Conservation (phyloP, 495 filamentous ascomycete species). For the Xylaria longipes region DNA sequence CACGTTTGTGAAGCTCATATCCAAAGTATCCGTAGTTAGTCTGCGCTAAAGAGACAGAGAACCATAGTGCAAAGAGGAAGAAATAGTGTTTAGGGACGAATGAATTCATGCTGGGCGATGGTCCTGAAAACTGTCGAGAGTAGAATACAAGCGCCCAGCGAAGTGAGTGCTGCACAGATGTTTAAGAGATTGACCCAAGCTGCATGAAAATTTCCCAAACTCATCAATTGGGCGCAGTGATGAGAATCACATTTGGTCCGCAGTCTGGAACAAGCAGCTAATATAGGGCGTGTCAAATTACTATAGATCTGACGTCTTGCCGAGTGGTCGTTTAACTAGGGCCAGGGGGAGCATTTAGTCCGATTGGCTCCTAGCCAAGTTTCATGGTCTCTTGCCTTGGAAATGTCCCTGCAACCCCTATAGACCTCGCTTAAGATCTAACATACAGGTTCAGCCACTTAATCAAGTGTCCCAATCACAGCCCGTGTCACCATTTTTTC, state of each 20-base stretch:
- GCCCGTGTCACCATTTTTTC: background rate
- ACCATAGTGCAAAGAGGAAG: conserved; percentile 30
- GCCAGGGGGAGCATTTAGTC: background rate
- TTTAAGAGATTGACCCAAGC: background rate
- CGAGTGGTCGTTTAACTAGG: background rate
- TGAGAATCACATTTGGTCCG: background rate
- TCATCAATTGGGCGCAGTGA: background rate
- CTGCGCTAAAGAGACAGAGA: conserved; percentile 32
- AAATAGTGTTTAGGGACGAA: conserved; percentile 32
- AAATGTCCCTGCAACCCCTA: background rate
- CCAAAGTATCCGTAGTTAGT: conserved; percentile 57
- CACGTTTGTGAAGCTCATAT: conserved; percentile 56
- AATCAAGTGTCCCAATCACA: background rate
- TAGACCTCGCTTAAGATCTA: background rate
- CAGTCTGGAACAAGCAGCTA: background rate
- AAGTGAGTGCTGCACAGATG: background rate
- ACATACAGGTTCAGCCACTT: background rate
- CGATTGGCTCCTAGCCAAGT: conserved; percentile 1
- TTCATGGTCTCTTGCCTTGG: background rate
- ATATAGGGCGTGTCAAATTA: conserved; percentile 1
- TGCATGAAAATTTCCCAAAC: background rate
- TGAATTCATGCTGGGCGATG: conserved; percentile 34
- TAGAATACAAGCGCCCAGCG: background rate
- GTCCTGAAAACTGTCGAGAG: background rate
- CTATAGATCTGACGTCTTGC: conserved; percentile 22